A percentile compares a stretch with the other conserved stretches of the same genome.
Conservation (phyloP, 1,284 basidiomycete species). For the Kwoniella shivajii region DNA sequence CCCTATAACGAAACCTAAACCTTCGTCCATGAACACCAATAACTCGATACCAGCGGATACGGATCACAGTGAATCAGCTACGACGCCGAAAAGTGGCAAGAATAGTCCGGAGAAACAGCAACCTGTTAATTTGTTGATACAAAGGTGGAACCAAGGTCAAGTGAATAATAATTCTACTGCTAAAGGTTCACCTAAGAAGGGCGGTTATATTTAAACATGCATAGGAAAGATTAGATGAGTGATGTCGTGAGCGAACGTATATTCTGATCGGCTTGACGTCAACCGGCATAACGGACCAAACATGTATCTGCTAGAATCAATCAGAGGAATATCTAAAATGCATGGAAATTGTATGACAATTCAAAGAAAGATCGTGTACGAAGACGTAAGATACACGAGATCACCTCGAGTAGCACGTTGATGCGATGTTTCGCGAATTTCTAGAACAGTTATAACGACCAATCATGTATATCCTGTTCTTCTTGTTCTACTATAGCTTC, state of each 20-base stretch:
- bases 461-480: slow-evolving; percentile 42
- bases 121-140: slow-evolving; percentile 46
- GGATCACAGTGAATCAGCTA: not conserved
- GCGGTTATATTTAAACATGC: slow-evolving; percentile 18
- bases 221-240: too few species aligned
- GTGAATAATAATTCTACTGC: slow-evolving; percentile 11
- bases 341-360: too few species aligned
- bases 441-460: slow-evolving; percentile 24
- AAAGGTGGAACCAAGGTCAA: slow-evolving; percentile 45
- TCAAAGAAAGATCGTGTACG: too few species aligned
- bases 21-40: slow-evolving; percentile 1
- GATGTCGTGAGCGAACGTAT: too few species aligned
- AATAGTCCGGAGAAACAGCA: slow-evolving; percentile 49
- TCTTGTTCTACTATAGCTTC: slow-evolving; percentile 24
- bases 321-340: too few species aligned
- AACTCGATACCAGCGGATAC: not conserved
- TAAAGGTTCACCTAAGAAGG: too few species aligned
- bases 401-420: too few species aligned
- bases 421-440: too few species aligned
- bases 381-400: too few species aligned
- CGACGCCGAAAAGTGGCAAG: slow-evolving; percentile 9
- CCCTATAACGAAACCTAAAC: slow-evolving; percentile 30
- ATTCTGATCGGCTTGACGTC: too few species aligned
- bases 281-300: too few species aligned
- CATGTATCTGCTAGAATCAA: too few species aligned